Conservation (phyloP, 2,329 filamentous ascomycete species). For the Berkeleyomyces basicola region DNA sequence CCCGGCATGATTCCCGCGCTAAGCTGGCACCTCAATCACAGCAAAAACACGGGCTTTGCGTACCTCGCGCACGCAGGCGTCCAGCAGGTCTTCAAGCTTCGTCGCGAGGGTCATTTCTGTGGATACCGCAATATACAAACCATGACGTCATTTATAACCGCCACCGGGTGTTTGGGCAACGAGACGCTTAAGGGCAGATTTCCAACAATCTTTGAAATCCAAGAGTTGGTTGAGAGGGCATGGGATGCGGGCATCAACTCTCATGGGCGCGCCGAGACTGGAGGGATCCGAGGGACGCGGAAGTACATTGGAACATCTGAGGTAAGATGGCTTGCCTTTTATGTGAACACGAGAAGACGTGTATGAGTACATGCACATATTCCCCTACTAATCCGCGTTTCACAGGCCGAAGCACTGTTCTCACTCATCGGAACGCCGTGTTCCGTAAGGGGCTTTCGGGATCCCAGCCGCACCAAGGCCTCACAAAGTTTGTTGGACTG, state of each 20-base stretch:
- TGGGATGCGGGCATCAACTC: conserved; percentile 77
- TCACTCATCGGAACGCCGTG: conserved; percentile 49
- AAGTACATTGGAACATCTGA: conserved; percentile 95
- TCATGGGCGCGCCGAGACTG: conserved; percentile 62
- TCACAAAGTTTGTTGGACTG: conserved; percentile 16
- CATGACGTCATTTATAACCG: conserved; percentile 62
- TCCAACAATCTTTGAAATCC: conserved; percentile 66
- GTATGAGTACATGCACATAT: background rate
- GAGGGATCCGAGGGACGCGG: conserved; percentile 70
- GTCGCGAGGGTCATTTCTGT: conserved; percentile 75
- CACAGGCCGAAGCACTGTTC: conserved; percentile 63
- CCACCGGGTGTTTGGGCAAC: conserved; percentile 36
- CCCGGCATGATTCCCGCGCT: background rate
- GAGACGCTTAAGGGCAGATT: conserved; percentile 42
- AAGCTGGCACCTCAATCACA: background rate
- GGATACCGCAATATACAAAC: conserved; percentile 94
- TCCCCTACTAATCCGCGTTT: background rate
- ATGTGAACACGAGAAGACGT: background rate
- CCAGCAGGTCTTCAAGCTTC: conserved; percentile 66
- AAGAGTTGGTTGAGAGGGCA: conserved; percentile 71
- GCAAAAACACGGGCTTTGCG: conserved; percentile 42
- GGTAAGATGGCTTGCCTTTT: conserved; percentile 32
- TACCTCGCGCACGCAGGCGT: conserved; percentile 67
- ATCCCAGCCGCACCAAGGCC: background rate
- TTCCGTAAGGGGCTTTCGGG: conserved; percentile 18